Percentiles rank a stretch among this genome's conserved stretches.
These are phyloP conservation scores for Cryphonectria naterciae DNA, from an alignment of 2,329 filamentous ascomycete species.

Conservation along the genomic window DNA sequence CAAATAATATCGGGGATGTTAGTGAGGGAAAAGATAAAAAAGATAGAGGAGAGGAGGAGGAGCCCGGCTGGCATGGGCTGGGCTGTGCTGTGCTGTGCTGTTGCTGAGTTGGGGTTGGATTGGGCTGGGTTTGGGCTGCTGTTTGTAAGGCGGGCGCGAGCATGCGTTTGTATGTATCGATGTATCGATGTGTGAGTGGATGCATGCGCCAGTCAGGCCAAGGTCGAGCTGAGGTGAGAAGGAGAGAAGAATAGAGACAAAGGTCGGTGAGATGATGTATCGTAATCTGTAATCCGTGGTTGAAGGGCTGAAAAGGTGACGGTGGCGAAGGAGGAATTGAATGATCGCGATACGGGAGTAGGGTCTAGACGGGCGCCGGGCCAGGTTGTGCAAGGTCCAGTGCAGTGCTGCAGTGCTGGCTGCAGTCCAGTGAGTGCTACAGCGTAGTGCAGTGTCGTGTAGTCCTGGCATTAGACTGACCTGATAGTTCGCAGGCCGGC, in stretches of 20 bases:
- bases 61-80: background rate
- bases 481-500: too few species aligned
- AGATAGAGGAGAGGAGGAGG: background rate
- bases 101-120: background rate
- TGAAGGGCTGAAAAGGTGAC: background rate
- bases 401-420: background rate
- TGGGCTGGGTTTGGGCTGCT: background rate
- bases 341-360: background rate
- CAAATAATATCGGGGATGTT: background rate
- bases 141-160: background rate
- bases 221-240: slow-evolving; percentile 15
- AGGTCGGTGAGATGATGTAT: slow-evolving; percentile 13
- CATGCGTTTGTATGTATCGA: too few species aligned
- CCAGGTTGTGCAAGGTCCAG: background rate
- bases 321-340: slow-evolving; percentile 9
- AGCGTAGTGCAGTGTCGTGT: background rate
- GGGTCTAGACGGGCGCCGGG: background rate
- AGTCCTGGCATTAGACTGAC: too few species aligned
- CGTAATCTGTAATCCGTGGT: slow-evolving; percentile 13
- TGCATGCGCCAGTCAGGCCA: background rate
- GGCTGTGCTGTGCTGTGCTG: background rate
- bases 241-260: background rate
- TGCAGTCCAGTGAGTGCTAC: background rate
- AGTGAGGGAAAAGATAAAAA: background rate
- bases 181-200: background rate